Evolutionary conservation across 371 early-diverging fungal genomes (phyloP), one percentile per base, ranked within the genome.

Genomic region (Parasitella parasitica): DNA sequence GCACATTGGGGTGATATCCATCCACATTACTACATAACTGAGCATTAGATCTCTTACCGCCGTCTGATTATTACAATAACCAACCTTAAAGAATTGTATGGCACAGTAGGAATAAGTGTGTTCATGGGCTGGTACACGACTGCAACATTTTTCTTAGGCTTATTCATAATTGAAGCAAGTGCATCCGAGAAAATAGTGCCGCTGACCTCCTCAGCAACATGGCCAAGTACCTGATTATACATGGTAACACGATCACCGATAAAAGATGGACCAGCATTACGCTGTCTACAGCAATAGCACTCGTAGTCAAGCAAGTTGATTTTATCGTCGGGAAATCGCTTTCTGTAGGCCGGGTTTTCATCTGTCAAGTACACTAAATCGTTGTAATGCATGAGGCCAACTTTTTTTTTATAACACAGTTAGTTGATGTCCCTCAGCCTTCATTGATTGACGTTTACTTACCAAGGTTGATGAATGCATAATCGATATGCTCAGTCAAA

Each of bases 1-100:
- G 20, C 0, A 52, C 16, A 63, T 76, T 73, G 0, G 73, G 76
- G 63, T 76, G 76, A 43, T 61, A 76, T 6, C 73, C 76, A 39
- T 76, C 76, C 16, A 72, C 35, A 38, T 76, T 73, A 63, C 77
- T 76, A 57, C 0, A 43, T 27, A 26, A 9, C 9, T 11, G n/a
- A n/a, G 18, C 15, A 18, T 32, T 6, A 43, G 11, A n/a, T n/a
- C n/a, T n/a, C n/a, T n/a, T n/a, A n/a, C n/a, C n/a, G n/a, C n/a
- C n/a, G n/a, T n/a, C n/a, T n/a, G n/a, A n/a, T n/a, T n/a, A n/a
- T n/a, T 22, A 11, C 5, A 20, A 32, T 32, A 30, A n/a, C 24
- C 12, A 62, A 73, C 73, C 73, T 73, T 11, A 70, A 28, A 4
- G 74, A 36, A 13, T 52, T 24, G 13, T 57, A 54, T 11, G 75